Conservation (phyloP, 768 basidiomycete species). For the Mycena belliarum region DNA sequence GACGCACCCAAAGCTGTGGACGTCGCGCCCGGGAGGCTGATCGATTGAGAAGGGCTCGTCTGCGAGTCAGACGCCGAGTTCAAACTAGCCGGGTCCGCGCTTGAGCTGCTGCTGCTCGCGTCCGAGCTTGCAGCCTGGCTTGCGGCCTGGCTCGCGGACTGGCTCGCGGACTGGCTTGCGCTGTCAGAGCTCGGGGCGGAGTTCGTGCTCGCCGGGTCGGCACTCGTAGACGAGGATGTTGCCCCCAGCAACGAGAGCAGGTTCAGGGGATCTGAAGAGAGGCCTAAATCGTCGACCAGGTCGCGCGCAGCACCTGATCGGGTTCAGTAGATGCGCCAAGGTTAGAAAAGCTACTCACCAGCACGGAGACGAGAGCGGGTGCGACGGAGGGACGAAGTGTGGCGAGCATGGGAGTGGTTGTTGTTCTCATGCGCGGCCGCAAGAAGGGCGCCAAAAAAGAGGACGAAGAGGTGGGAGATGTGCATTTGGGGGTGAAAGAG, state of each 20-base stretch:
- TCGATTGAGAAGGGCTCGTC: conserved; percentile 1
- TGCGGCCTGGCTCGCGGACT: too few relatives aligned
- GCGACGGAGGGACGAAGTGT: not conserved
- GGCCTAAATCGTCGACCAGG: not conserved
- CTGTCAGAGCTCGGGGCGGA: not conserved
- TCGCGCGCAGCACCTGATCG: not conserved
- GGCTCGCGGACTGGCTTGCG: not conserved
- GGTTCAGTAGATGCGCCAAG: too few relatives aligned
- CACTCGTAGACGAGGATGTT: too few relatives aligned
- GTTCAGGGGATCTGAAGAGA: too few relatives aligned
- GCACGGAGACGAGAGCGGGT: not conserved
- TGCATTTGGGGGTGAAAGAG: conserved; percentile 13
- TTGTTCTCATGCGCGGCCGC: conserved; percentile 21
- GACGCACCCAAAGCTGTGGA: conserved; percentile 6
- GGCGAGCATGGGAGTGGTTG: conserved; percentile 15
- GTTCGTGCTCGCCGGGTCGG: not conserved
- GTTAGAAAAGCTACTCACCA: not conserved
- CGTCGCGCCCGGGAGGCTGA: conserved; percentile 19
- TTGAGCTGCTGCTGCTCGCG: too few relatives aligned
- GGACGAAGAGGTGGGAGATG: conserved; percentile 17
- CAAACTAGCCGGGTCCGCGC: conserved; percentile 47
- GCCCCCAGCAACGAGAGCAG: too few relatives aligned
- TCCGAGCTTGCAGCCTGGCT: too few relatives aligned
- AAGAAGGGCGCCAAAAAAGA: conserved; percentile 5
- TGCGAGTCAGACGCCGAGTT: conserved; percentile 60